These are phyloP conservation scores for Erythrobasidium hasegawianum DNA, from an alignment of 1,284 basidiomycete species.

Conservation along the genomic window DNA sequence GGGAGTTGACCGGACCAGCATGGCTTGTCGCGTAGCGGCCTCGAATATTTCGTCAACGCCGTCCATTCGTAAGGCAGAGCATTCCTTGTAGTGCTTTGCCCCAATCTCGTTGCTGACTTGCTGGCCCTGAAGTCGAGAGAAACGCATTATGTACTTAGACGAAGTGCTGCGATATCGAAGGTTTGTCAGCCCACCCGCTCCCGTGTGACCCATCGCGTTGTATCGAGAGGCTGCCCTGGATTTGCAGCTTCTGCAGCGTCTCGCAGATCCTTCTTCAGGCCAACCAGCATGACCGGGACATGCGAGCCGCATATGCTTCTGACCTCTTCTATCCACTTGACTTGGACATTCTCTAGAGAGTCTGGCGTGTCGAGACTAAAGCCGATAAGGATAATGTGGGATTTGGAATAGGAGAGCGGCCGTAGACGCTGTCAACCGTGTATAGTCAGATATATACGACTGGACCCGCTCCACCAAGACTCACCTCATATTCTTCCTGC, in stretches of 20 bases:
- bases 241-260: constrained; percentile 41
- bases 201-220: constrained; percentile 39
- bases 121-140: constrained; percentile 71
- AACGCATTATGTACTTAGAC: too few relatives aligned
- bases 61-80: constrained; percentile 82
- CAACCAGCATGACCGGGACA: constrained; percentile 56
- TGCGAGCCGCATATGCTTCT: constrained; percentile 74
- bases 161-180: too few relatives aligned
- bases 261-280: constrained; percentile 47
- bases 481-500: constrained; percentile 87
- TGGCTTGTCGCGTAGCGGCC: constrained; percentile 85
- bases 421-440: constrained; percentile 64
- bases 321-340: constrained; percentile 98
- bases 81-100: constrained; percentile 87
- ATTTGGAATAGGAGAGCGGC: constrained; percentile 94
- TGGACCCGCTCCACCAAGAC: constrained; percentile 36
- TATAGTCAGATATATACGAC: constrained; percentile 12
- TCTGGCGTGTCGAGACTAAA: constrained; percentile 95
- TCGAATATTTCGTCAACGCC: constrained; percentile 95
- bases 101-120: constrained; percentile 73
- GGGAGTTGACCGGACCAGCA: constrained; percentile 76
- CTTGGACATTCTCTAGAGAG: constrained; percentile 89
- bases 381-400: constrained; percentile 96
- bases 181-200: constrained; percentile 42
- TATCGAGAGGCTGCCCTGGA: constrained; percentile 25